Evolutionary conservation across 192 early-diverging fungal genomes (phyloP), one percentile per base, ranked within the genome.

Genomic region (Nowakowskiella sp.): DNA sequence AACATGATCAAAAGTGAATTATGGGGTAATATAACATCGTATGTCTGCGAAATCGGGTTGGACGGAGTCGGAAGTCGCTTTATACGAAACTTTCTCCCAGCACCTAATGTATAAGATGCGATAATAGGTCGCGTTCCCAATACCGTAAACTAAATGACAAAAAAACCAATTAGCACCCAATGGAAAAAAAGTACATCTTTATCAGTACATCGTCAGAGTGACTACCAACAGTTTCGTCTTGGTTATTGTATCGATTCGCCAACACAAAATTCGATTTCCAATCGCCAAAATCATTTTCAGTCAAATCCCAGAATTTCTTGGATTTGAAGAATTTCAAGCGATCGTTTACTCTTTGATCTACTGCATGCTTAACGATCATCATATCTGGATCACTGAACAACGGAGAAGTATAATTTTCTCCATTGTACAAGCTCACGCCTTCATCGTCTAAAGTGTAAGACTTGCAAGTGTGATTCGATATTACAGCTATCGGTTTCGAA

Each of bases 1-100:
- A 72, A 67, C 75, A 77, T 77, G 49, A 77, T 64, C 19, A 73
- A 45, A 8, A 77, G 61, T 10, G 58, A 68, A 31, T 70, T 68
- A 55, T 77, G 75, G 7, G 67, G 65, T 22, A 77, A 59, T 23
- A 66, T 34, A 31, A 77, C 26, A 45, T 74, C 52, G 42, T 55
- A 65, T 1, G 66, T 70, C 30, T 69, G 61, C 29, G 55, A 16
- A 21, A 57, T 50, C 10, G n/a, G 4, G 42, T 55, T 19, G 2
- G n/a, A 13, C 6, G 1, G 55, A 48, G 3, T 39, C n/a, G 9
- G 51, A 51, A 13, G 47, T 27, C 61, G 31, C 10, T 57, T 46
- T 19, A 76, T 27, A 5, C 74, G 56, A 39, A 76, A 76, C 25
- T 65, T 54, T 2, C 74, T 27, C 36, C 58, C 51, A 5, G 71